Base-by-base conservation (phyloP, 257 asterid genomes). In the Solanum sparsipilum region DNA sequence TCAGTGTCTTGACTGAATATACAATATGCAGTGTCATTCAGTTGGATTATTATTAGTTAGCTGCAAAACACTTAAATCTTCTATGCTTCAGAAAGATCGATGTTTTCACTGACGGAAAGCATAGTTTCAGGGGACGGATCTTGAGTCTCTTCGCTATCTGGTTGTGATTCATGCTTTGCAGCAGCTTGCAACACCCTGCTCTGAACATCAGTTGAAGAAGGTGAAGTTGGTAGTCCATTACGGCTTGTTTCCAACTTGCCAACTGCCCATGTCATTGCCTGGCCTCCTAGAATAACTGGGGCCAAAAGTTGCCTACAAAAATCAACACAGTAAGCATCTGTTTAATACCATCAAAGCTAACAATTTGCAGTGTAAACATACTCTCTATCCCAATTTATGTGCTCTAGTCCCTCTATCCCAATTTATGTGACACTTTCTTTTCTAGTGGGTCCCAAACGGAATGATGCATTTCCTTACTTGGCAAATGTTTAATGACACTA, bases 101-200 rank as follows among this genome's bases (percentile, higher is more conserved):
- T 88, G 86, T 92, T 94, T 84, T 92, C 95, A 25, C 85, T 93
- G 83, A 90, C 88, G 86, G 97, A 85, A 38, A 86, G 58, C 63
- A 86, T 75, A 56, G 76, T 71, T 58, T 90, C 87, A 44, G 92
- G 91, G 72, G 96, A 79, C 3, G 87, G 87, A 70, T 90, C 96
- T 90, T 91, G 92, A 70, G 88, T 67, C 86, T 92, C 96, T 89
- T 92, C 91, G 11, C 31, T 32, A 13, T 92, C 98, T 58, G 94
- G 99, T 84, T 94, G 97, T 63, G 99, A 94, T 91, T 96, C 96
- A 31, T 94, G 98, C 95, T 95, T 96, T 25, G 99, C 99, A 39
- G 98, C 99, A 76, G 99, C 99, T 88, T 95, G 99, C 91, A 95
- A 87, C 76, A 96, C 99, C 91, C 98, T 90, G 94, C 89, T 95